These are phyloP conservation scores for Trametes sp. DNA, from an alignment of 1,284 basidiomycete species.

Conservation along the genomic window DNA sequence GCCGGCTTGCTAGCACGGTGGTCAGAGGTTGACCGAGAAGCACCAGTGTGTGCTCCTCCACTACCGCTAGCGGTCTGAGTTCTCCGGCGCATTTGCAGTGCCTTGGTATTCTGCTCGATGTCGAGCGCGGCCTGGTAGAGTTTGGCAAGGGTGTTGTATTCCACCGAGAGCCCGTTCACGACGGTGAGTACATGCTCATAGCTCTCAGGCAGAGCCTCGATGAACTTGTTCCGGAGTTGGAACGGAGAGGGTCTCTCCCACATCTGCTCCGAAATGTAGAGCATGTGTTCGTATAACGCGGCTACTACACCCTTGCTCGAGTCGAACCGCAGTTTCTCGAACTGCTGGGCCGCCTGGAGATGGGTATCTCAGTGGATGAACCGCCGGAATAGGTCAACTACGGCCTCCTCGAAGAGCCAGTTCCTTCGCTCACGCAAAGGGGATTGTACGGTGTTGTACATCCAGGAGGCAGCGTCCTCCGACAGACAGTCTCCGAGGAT, in stretches of 20 bases:
- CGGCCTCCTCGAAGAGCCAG: no score
- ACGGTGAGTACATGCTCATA: no score
- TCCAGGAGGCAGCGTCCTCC: no score
- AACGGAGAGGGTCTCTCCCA: slow-evolving; percentile 1
- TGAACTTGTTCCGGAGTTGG: neutral
- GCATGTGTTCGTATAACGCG: neutral
- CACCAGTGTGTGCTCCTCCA: neutral
- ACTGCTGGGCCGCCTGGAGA: neutral
- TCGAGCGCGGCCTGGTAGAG: slow-evolving; percentile 2
- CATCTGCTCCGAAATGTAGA: neutral
- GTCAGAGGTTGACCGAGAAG: no score
- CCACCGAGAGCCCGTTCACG: no score
- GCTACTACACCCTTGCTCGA: no score
- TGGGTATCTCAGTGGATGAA: slow-evolving; percentile 1
- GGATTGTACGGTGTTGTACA: no score
- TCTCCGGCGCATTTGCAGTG: neutral
- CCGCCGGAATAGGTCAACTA: neutral
- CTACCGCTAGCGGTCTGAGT: neutral
- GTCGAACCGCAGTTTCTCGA: no score
- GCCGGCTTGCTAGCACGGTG: no score
- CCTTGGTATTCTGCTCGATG: neutral
- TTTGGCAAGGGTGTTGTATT: neutral
- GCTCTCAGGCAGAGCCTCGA: no score
- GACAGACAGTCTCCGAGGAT: no score
- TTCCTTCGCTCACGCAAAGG: no score